These are phyloP conservation scores for Fraxinus nigra DNA, from an alignment of 305 asterid genomes.

Conservation along the genomic window DNA sequence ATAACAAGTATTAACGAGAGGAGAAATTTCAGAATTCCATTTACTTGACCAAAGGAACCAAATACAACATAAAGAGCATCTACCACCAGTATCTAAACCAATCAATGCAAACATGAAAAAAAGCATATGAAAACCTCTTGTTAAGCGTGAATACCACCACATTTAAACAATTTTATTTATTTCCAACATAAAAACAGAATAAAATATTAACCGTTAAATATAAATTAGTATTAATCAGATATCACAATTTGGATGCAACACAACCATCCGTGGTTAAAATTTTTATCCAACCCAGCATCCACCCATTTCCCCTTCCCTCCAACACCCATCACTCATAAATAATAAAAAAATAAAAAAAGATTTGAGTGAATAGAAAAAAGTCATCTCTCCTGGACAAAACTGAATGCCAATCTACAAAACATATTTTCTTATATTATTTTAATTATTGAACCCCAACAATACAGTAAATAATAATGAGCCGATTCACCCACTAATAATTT, in stretches of 20 bases:
- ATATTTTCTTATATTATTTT: neutral
- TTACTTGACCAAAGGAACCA: neutral
- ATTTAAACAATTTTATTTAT: neutral
- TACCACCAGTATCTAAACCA: neutral
- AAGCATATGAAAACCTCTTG: neutral
- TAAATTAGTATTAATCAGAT: neutral
- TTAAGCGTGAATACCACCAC: neutral
- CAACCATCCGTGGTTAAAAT: neutral
- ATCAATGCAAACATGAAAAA: neutral
- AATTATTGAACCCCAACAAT: conserved; percentile 3
- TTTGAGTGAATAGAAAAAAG: neutral
- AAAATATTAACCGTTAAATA: neutral
- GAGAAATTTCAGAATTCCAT: neutral
- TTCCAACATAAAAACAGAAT: neutral
- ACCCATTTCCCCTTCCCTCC: neutral
- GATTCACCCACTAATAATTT: conserved; percentile 8
- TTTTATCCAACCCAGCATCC: neutral
- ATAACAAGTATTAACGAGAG: neutral
- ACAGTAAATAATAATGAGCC: neutral
- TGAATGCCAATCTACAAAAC: neutral
- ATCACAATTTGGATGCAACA: neutral
- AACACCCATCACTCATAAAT: conserved; percentile 4
- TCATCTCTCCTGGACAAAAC: neutral
- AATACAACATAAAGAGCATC: neutral
- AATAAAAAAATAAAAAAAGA: neutral